Evolutionary conservation across 768 basidiomycete genomes (phyloP).

Genomic region (Russula abietina): DNA sequence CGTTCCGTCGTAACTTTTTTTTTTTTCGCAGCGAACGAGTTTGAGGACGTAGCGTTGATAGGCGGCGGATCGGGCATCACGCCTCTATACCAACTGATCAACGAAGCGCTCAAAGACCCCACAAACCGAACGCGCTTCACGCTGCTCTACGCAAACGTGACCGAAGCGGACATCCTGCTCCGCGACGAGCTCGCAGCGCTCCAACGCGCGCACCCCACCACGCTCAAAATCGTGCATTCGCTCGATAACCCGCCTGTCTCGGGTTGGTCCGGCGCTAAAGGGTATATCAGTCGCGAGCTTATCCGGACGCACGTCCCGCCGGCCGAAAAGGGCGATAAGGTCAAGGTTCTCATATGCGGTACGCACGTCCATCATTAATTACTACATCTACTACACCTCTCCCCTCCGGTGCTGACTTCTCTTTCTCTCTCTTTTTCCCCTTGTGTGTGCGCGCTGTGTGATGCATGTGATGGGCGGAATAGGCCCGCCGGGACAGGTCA

Average conservation of each 20-base stretch:
- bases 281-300: constrained; percentile 68
- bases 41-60: constrained; percentile 81
- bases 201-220: constrained; percentile 61
- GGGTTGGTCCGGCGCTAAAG: constrained; percentile 65
- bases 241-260: constrained; percentile 70
- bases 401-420: background rate
- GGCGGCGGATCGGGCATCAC: constrained; percentile 94
- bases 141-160: constrained; percentile 84
- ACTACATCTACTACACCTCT: constrained; percentile 3
- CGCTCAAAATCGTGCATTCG: constrained; percentile 78
- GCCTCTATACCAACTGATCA: constrained; percentile 77
- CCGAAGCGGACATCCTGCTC: constrained; percentile 86
- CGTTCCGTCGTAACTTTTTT: too few relatives aligned
- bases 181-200: constrained; percentile 68
- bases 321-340: constrained; percentile 60
- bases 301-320: constrained; percentile 69
- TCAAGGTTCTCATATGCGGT: constrained; percentile 90
- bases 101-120: constrained; percentile 64
- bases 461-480: background rate
- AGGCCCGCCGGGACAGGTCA: constrained; percentile 88
- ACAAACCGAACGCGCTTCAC: constrained; percentile 92
- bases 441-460: background rate
- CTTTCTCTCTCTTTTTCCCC: background rate
- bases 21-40: constrained; percentile 81
- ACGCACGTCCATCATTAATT: constrained; percentile 32